These are phyloP conservation scores for Psilocybe sp. DNA, from an alignment of 768 basidiomycete species.

Conservation along the genomic window DNA sequence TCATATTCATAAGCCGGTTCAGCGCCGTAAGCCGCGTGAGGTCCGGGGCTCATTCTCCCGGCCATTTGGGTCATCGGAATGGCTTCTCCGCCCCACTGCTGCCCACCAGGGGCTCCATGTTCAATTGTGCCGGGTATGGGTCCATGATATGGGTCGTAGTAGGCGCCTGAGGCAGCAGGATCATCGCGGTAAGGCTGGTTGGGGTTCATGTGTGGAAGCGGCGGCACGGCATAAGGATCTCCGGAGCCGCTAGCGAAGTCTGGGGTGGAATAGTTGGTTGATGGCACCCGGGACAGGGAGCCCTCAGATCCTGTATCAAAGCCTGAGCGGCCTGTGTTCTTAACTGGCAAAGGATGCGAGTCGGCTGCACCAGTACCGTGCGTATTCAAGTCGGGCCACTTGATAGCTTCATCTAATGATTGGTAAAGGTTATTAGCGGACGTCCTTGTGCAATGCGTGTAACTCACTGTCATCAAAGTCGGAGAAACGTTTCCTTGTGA, in stretches of 20 bases:
- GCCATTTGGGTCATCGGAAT: slow-evolving; percentile 75
- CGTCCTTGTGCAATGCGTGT: slow-evolving; percentile 5
- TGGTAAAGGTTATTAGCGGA: neutral
- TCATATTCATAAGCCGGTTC: slow-evolving; percentile 17
- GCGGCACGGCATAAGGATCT: slow-evolving; percentile 83
- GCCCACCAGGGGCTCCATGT: slow-evolving; percentile 32
- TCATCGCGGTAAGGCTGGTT: slow-evolving; percentile 77
- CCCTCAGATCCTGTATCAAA: slow-evolving; percentile 67
- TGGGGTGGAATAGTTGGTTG: slow-evolving; percentile 45
- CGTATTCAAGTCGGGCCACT: slow-evolving; percentile 85
- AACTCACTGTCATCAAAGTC: slow-evolving; percentile 80
- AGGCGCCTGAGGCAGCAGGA: slow-evolving; percentile 44
- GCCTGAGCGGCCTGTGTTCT: slow-evolving; percentile 68
- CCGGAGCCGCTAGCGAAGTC: slow-evolving; percentile 42
- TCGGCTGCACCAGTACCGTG: slow-evolving; percentile 45
- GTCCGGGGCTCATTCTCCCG: slow-evolving; percentile 37
- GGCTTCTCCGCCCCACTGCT: slow-evolving; percentile 49
- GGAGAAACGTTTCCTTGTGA: slow-evolving; percentile 72
- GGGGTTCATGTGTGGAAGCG: slow-evolving; percentile 78
- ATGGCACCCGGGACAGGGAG: slow-evolving; percentile 52
- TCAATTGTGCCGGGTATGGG: slow-evolving; percentile 67
- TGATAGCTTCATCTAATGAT: slow-evolving; percentile 72
- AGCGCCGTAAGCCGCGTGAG: slow-evolving; percentile 28
- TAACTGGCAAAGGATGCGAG: slow-evolving; percentile 64
- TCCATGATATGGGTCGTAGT: slow-evolving; percentile 81